Base-by-base conservation (phyloP, 345 rosid species). In the Eucalyptus regnans region DNA sequence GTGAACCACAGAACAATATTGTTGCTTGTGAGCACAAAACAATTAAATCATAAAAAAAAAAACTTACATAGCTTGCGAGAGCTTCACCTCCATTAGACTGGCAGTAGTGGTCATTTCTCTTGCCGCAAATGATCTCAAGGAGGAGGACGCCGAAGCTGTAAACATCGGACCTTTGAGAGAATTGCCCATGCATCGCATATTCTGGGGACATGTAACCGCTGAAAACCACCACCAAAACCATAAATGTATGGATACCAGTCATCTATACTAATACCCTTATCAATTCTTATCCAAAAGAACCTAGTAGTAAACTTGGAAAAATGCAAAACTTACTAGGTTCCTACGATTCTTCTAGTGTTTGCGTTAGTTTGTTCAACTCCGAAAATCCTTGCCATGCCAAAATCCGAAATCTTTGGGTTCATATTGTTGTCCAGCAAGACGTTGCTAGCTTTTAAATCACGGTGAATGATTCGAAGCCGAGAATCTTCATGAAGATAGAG, bases 171-270 rank as follows among this genome's bases (percentile, higher is more conserved):
- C 93, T 93, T 3, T 90, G 86, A 3, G 95, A 94, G 83, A 93
- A 58, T 23, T 56, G 90, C 7, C 94, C 93, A 3, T 87, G 91
- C 68, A 29, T 52, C 10, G 89, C 91, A 62, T 90, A 94, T 58
- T 94, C 94, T 0, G 94, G 94, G 41, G 94, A 92, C 93, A 91
- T 93, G 85, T 94, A 94, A 27, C 93, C 95, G 10, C 95, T 93
- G 25, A 71, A 71, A 71, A 71, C 44, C 81, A 33, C 25, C 81
- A 37, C 20, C 46, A 71, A 2, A 71, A 71, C 22, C 81, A 37
- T 71, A 18, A 7, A 51, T 51, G 54, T 51, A 17, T 7, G 54
- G 62, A 56, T 56, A 9, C 1, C 29, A 4, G 29, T 56, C 12
- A 23, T 56, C 62, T 22, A 56, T 9, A 23, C 12, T 56, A 2